A percentile compares a stretch with the other conserved stretches of the same genome.
Conservation (phyloP, 306 rosid genomes). For the Glycine soja region DNA sequence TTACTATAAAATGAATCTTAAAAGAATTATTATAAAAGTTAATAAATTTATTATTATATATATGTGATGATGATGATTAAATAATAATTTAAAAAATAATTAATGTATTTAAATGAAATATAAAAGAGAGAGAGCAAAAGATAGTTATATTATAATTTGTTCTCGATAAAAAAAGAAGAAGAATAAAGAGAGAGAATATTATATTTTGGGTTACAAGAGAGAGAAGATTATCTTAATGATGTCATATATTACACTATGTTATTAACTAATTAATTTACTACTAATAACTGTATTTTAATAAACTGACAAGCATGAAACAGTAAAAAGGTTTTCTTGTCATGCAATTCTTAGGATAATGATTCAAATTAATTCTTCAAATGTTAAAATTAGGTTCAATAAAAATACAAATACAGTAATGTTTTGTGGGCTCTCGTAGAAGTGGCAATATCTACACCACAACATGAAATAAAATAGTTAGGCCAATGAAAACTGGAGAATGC, state of each 20-base stretch:
- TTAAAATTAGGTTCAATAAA: neutral
- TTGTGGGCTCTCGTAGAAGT: constrained; percentile 19
- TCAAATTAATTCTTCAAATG: constrained; percentile 32
- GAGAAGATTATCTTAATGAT: neutral
- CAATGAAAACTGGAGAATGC: constrained; percentile 31
- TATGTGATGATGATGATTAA: neutral
- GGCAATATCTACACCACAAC: neutral
- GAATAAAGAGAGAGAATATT: too few relatives aligned
- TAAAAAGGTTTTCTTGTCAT: constrained; percentile 32
- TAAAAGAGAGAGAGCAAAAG: too few relatives aligned
- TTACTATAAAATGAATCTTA: neutral
- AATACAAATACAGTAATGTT: constrained; percentile 39
- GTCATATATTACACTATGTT: neutral
- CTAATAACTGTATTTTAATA: neutral
- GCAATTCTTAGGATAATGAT: constrained; percentile 52
- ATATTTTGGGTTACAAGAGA: neutral
- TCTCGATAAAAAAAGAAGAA: too few relatives aligned
- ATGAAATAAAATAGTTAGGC: constrained; percentile 15
- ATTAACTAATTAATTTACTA: neutral
- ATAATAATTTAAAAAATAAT: neutral
- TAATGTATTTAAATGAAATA: neutral
- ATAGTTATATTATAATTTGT: too few relatives aligned
- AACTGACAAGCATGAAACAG: constrained; percentile 9
- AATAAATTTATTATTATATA: too few relatives aligned
- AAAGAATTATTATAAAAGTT: too few relatives aligned